phyloP scores from a whole-genome alignment of 2,329 filamentous ascomycete genomes.

The Biscogniauxia sp. region DNA sequence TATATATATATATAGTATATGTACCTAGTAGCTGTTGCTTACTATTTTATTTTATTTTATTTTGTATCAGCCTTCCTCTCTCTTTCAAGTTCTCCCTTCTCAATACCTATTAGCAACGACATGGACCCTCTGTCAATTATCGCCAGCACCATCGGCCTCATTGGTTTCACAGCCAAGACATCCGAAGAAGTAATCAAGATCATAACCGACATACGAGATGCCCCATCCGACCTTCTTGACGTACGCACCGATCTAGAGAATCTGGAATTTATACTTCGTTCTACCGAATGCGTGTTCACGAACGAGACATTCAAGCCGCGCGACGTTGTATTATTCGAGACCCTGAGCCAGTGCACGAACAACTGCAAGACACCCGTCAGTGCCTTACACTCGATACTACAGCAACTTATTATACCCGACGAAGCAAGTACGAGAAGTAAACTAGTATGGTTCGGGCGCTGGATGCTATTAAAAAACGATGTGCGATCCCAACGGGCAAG shows the following conservation, averaged over 20 bases:
- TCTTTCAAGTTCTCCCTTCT: neutral
- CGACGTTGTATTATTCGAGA: conserved; percentile 1
- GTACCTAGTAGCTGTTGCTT: too few species aligned
- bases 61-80: too few species aligned
- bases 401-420: neutral
- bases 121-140: neutral
- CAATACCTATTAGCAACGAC: too few species aligned
- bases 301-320: conserved; percentile 1
- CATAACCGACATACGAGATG: neutral
- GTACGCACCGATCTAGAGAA: neutral
- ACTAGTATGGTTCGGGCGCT: neutral
- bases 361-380: conserved; percentile 2
- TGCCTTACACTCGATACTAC: neutral
- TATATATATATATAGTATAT: neutral
- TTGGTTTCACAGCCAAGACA: neutral
- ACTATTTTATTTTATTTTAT: too few species aligned
- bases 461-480: conserved; percentile 1
- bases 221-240: neutral
- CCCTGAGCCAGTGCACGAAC: neutral
- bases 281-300: neutral
- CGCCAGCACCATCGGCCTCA: neutral
- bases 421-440: conserved; percentile 1
- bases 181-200: neutral
- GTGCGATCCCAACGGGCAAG: neutral
- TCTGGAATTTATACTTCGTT: neutral